These are phyloP conservation scores for Fusarium penzigii DNA, from an alignment of 2,329 filamentous ascomycete genomes.

Conservation along the genomic window DNA sequence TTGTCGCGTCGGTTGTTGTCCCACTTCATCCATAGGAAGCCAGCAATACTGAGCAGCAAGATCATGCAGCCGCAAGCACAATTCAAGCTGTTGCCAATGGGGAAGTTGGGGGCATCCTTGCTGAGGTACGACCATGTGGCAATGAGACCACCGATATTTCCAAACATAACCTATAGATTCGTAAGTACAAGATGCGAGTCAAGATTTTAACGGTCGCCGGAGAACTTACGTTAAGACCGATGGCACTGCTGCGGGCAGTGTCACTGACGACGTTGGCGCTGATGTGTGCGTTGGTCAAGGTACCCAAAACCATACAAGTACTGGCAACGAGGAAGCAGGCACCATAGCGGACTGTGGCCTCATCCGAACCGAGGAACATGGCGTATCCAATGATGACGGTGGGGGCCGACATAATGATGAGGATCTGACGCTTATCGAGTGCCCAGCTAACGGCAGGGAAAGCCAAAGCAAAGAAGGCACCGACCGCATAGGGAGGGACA, in stretches of 20 bases:
- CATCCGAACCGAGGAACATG: slow-evolving; percentile 58
- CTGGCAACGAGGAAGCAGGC: slow-evolving; percentile 64
- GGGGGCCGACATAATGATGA: slow-evolving; percentile 56
- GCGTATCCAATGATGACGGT: slow-evolving; percentile 64
- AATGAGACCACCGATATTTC: slow-evolving; percentile 62
- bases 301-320: slow-evolving; percentile 61
- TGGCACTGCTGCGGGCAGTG: slow-evolving; percentile 62
- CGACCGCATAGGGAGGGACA: slow-evolving; percentile 65
- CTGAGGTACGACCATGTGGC: slow-evolving; percentile 66
- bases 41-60: slow-evolving; percentile 48
- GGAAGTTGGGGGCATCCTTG: slow-evolving; percentile 64
- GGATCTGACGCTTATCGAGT: slow-evolving; percentile 54
- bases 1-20: slow-evolving; percentile 62
- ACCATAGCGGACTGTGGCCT: slow-evolving; percentile 55
- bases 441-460: slow-evolving; percentile 59
- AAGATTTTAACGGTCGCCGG: rapidly evolving
- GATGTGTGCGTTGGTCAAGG: slow-evolving; percentile 62
- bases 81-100: slow-evolving; percentile 66
- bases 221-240: slow-evolving; percentile 43
- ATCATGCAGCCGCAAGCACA: slow-evolving; percentile 60
- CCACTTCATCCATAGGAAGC: slow-evolving; percentile 61
- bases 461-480: slow-evolving; percentile 59
- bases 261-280: slow-evolving; percentile 67
- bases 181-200: neutral
- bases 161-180: slow-evolving; percentile 29